Conservation (phyloP, 2,329 filamentous ascomycete species). For the Aspergillus ochraceoroseus region DNA sequence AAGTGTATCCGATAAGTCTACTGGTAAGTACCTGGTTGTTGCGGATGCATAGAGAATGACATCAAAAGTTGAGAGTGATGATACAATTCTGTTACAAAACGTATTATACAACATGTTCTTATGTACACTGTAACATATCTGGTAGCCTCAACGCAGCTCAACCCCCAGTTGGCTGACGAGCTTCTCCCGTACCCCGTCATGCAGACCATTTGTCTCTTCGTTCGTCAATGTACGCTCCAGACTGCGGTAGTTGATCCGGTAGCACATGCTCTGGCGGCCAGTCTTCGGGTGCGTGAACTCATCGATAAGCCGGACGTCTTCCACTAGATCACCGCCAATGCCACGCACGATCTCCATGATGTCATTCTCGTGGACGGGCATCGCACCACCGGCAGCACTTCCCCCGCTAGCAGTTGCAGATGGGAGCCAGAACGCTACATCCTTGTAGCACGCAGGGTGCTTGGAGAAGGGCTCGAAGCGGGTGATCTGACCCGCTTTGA, state of each 20-base stretch:
- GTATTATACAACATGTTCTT: slow-evolving; percentile 5
- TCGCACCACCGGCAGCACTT: slow-evolving; percentile 37
- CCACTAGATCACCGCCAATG: slow-evolving; percentile 74
- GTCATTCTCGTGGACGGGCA: slow-evolving; percentile 83
- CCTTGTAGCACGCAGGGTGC: slow-evolving; percentile 81
- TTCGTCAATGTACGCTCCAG: slow-evolving; percentile 86
- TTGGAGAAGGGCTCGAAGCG: slow-evolving; percentile 86
- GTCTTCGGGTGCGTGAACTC: slow-evolving; percentile 86
- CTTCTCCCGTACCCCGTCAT: slow-evolving; percentile 60
- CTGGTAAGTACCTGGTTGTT: too few species aligned
- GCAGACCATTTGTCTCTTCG: slow-evolving; percentile 69
- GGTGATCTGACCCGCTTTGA: slow-evolving; percentile 52
- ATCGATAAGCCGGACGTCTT: slow-evolving; percentile 81
- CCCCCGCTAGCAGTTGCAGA: slow-evolving; percentile 38
- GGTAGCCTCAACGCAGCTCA: slow-evolving; percentile 59
- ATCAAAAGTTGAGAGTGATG: slow-evolving; percentile 1
- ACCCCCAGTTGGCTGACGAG: slow-evolving; percentile 70
- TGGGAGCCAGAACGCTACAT: slow-evolving; percentile 87
- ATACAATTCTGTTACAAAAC: slow-evolving; percentile 1
- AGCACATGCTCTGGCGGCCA: slow-evolving; percentile 77
- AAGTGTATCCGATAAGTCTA: too few species aligned
- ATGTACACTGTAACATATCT: slow-evolving; percentile 7
- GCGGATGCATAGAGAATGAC: too few species aligned
- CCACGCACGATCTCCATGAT: slow-evolving; percentile 91
- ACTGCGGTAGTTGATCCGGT: slow-evolving; percentile 89